Evolutionary conservation across 352 stramenopile genomes (phyloP), one percentile per base, ranked within the genome.

Genomic region (Pythium pectinolyticum): DNA sequence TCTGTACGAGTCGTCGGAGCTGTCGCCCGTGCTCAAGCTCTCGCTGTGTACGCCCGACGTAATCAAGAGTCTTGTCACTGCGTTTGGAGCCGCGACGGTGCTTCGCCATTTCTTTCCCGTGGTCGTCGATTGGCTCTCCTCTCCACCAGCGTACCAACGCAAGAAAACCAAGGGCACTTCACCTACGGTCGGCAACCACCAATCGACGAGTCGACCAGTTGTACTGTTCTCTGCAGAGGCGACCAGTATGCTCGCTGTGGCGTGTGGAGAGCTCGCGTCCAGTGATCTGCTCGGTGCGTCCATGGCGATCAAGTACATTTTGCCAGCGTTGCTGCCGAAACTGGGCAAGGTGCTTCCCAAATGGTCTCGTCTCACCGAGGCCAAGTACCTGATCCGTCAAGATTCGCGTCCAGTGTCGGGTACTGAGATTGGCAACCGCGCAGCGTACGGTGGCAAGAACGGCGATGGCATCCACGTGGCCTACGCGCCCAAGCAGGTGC

Each of bases 91-190:
- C 3, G 39, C 63, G 27, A 66, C 61, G 17, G 69, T 92, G 8
- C 55, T 92, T 5, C 65, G 79, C 35, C 72, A 67, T 43, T 79
- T 92, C 55, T 41, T 92, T 8, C 85, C 83, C 7, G 70, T 89
- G 3, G 45, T 94, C 1, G 32, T 89, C 2, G 85, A 92, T 41
- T 94, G 85, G 85, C 53, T 90, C 3, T 68, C 77, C 3, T 66
- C 77, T 43, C 66, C 63, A 14, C 55, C 61, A 5, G 50, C 32
- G 5, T 65, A 67, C 47, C 57, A 22, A 43, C 50, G 34, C 37
- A 58, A 57, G 37, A 39, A 46, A 54, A 19, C 27, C 22, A 24
- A 52, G 28, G 30, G 47, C 17, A 0, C 3, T 3, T 50, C 43
- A 31, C 10, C 25, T 19, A 27, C 1, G 41, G 56, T n/a, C n/a